Evolutionary conservation across 768 basidiomycete genomes (phyloP).

Genomic region (Amanita muscaria): DNA sequence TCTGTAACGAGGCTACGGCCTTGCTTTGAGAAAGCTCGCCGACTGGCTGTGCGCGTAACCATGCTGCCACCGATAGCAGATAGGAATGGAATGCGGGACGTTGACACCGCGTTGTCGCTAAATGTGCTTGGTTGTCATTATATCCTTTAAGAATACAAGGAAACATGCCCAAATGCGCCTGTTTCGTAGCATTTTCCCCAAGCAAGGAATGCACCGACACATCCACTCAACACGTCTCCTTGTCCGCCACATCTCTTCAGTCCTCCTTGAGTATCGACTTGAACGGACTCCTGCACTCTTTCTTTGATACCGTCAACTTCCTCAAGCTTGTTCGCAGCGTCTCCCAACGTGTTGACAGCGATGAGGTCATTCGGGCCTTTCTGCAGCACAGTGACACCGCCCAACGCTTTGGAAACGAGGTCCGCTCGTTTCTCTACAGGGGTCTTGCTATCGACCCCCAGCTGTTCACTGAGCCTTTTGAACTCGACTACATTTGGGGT

Average conservation of each 20-base stretch:
- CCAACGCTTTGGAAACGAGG: conserved; percentile 63
- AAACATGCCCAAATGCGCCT: conserved; percentile 66
- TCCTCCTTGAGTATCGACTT: conserved; percentile 68
- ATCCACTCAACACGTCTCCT: conserved; percentile 87
- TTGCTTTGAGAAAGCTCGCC: conserved; percentile 62
- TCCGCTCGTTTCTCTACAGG: conserved; percentile 52
- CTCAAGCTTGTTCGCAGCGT: conserved; percentile 35
- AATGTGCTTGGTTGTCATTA: not conserved
- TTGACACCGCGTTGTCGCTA: conserved; percentile 46
- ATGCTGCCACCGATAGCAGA: conserved; percentile 83
- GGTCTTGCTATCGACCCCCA: conserved; percentile 51
- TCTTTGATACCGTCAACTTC: conserved; percentile 41
- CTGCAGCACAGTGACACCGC: conserved; percentile 84
- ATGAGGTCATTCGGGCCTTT: conserved; percentile 84
- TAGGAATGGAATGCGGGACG: conserved; percentile 68
- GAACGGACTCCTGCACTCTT: conserved; percentile 48
- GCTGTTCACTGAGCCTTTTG: conserved; percentile 66
- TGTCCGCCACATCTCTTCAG: conserved; percentile 93
- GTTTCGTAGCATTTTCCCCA: conserved; percentile 94
- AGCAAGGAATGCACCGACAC: conserved; percentile 82
- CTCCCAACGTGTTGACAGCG: conserved; percentile 62
- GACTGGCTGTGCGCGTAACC: conserved; percentile 80
- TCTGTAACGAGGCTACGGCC: conserved; percentile 78
- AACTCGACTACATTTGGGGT: conserved; percentile 97
- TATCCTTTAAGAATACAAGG: not conserved